Evolutionary conservation across 352 stramenopile genomes (phyloP).

Genomic region (Phytophthora pinifolia): DNA sequence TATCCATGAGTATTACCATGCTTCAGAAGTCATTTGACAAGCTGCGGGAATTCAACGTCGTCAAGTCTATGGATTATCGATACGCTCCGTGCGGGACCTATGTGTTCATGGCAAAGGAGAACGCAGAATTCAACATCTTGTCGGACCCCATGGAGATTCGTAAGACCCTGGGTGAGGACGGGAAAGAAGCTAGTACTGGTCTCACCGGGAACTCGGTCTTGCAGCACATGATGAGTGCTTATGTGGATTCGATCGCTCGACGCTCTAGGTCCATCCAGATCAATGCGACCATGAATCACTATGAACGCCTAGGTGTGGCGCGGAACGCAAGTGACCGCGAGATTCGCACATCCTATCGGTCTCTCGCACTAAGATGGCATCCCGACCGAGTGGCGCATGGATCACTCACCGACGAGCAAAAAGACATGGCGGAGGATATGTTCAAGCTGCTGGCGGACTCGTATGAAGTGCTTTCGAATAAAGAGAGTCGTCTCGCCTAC

Average conservation of each 20-base stretch:
- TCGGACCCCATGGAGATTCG: conserved; percentile 46
- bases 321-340: conserved; percentile 59
- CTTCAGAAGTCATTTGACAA: conserved; percentile 79
- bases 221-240: conserved; percentile 81
- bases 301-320: conserved; percentile 68
- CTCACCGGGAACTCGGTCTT: conserved; percentile 75
- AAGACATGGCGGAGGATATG: conserved; percentile 65
- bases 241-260: conserved; percentile 67
- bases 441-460: conserved; percentile 85
- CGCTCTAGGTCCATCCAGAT: conserved; percentile 77
- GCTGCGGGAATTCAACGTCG: conserved; percentile 68
- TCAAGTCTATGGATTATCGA: conserved; percentile 63
- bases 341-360: conserved; percentile 73
- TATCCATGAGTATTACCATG: conserved; percentile 77
- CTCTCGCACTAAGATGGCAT: conserved; percentile 79
- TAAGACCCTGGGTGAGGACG: conserved; percentile 49
- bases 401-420: conserved; percentile 43
- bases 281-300: conserved; percentile 83
- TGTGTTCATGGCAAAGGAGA: conserved; percentile 65
- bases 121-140: conserved; percentile 47
- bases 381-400: conserved; percentile 63
- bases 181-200: conserved; percentile 39
- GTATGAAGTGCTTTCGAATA: conserved; percentile 79
- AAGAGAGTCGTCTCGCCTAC: conserved; percentile 51
- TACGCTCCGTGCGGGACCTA: conserved; percentile 82